Evolutionary conservation across 495 filamentous ascomycete genomes (phyloP), one percentile per base, ranked within the genome.

Genomic region (Penicillium longicatenatum): DNA sequence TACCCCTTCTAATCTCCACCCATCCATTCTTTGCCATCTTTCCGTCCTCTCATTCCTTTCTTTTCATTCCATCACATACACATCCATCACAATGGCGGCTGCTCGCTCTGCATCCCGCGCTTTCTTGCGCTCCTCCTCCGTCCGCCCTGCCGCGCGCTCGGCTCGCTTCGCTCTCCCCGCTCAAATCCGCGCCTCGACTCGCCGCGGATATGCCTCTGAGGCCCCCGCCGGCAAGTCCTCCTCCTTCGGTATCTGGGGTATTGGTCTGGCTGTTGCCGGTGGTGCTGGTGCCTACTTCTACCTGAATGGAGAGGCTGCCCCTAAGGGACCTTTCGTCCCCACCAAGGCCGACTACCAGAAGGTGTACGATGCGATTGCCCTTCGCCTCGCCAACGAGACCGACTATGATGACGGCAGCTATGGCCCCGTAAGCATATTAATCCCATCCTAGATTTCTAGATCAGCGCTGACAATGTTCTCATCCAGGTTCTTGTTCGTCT

Each of bases 361-460:
- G 77, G 92, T 97, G 59, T 98, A 98, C 77, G 86, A 96, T 66
- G 88, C 86, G 69, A 85, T 98, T 66, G 92, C 94, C 37, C 74
- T 79, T 64, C 76, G 78, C 31, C 77, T 98, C 45, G 87, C 92
- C 73, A 89, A 96, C 76, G 84, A 94, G 66, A 91, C 94, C 60
- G 91, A 97, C 57, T 97, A 97, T 68, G 94, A 97, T 70, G 93
- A 98, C 74, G 94, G 94, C 62, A 92, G 88, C 78, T 98, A 96
- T 69, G 94, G 91, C 54, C 94, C 94, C 30, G 93, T 83, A 75
- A 69, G 78, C 70, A 33, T 11, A 2, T 41, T 21, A n/a, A 7
- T 33, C 48, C 52, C 21, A n/a, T n/a, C n/a, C n/a, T n/a, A n/a
- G n/a, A n/a, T n/a, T n/a, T n/a, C n/a, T n/a, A n/a, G n/a, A n/a